These are phyloP conservation scores for Psilocybe subaeruginosa DNA, from an alignment of 768 basidiomycete species.

Conservation along the genomic window DNA sequence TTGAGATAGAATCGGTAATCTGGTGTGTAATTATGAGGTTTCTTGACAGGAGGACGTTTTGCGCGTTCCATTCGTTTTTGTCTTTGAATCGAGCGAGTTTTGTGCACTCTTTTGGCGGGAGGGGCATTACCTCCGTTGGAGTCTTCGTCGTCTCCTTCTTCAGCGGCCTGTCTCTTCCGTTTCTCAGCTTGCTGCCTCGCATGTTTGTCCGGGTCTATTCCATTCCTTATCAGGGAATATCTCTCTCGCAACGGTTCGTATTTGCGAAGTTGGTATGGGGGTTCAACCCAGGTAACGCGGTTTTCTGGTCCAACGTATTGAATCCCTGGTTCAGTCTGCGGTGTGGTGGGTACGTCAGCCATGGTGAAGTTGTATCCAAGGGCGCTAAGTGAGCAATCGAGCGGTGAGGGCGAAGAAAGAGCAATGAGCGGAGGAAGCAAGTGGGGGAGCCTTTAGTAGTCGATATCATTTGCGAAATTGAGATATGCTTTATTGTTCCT, in stretches of 20 bases:
- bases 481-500: neutral
- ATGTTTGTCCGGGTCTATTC: neutral
- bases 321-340: neutral
- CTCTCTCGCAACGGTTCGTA: neutral
- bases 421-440: neutral
- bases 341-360: neutral
- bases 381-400: neutral
- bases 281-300: neutral
- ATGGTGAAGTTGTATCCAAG: too few species aligned
- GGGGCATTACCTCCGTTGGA: neutral
- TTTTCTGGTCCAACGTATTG: neutral
- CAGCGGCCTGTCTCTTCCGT: neutral
- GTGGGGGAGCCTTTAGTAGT: neutral
- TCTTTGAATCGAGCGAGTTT: conserved; percentile 4
- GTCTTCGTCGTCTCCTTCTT: neutral
- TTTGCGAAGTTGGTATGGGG: neutral
- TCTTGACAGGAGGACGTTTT: neutral
- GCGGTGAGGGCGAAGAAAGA: neutral
- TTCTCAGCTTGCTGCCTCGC: neutral
- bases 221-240: neutral
- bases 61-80: neutral
- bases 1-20: conserved; percentile 23
- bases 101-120: neutral
- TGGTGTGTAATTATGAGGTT: conserved; percentile 3
- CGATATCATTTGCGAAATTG: neutral